A percentile compares a stretch with the other conserved stretches of the same genome.
Conservation (phyloP, 108 stramenopile species). For the Nannochloropsis salina region DNA sequence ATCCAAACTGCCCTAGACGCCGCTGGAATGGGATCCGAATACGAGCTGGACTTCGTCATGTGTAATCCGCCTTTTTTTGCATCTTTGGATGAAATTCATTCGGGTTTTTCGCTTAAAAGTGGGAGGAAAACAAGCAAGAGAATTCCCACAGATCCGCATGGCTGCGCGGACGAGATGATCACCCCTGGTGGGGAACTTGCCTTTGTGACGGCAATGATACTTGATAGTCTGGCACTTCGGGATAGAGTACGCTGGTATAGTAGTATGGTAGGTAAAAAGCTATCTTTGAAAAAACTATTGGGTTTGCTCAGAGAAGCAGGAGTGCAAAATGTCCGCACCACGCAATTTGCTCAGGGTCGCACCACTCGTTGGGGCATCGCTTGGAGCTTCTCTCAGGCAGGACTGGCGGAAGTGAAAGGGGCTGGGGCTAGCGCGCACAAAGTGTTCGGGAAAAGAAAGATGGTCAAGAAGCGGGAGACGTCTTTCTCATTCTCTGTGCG, state of each 20-base stretch:
- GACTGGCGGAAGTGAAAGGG: slow-evolving; percentile 28
- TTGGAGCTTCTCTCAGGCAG: slow-evolving; percentile 64
- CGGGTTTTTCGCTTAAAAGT: neutral
- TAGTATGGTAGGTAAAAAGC: slow-evolving; percentile 68
- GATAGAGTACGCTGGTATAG: slow-evolving; percentile 67
- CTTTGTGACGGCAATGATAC: slow-evolving; percentile 55
- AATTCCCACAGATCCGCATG: neutral
- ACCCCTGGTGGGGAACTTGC: slow-evolving; percentile 59
- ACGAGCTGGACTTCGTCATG: slow-evolving; percentile 71
- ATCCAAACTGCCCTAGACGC: slow-evolving; percentile 24
- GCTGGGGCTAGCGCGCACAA: neutral
- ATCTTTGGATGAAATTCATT: slow-evolving; percentile 53
- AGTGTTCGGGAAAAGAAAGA: slow-evolving; percentile 8
- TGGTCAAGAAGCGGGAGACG: slow-evolving; percentile 48
- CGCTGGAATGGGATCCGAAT: neutral
- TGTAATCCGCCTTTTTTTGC: slow-evolving; percentile 91
- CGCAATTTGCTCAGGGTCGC: slow-evolving; percentile 74
- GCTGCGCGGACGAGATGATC: slow-evolving; percentile 22
- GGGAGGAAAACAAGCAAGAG: neutral
- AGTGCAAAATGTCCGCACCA: slow-evolving; percentile 60
- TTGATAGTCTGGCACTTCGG: slow-evolving; percentile 59
- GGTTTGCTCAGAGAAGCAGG: slow-evolving; percentile 49
- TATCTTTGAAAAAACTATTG: slow-evolving; percentile 53
- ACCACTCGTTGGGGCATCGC: slow-evolving; percentile 82
- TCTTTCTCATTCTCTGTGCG: slow-evolving; percentile 7